phyloP scores from a whole-genome alignment of 2,329 filamentous ascomycete species.

The Purpureocillium lavendulum region DNA sequence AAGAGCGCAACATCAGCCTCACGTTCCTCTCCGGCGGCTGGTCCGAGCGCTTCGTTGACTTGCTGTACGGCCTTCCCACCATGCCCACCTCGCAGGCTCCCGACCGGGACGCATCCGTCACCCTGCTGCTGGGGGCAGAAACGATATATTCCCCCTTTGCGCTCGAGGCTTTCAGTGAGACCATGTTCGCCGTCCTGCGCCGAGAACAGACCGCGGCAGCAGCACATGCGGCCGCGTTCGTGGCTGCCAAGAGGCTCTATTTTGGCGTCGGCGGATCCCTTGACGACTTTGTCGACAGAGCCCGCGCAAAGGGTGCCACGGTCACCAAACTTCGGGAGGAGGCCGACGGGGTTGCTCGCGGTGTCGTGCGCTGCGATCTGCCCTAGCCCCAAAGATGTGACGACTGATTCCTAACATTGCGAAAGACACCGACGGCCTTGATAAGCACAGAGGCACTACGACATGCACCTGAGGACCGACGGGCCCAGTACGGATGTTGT shows the following conservation, averaged over 20 bases:
- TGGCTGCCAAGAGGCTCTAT: slow-evolving; percentile 73
- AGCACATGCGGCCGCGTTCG: slow-evolving; percentile 49
- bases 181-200: slow-evolving; percentile 51
- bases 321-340: slow-evolving; percentile 49
- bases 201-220: slow-evolving; percentile 25
- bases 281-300: slow-evolving; percentile 58
- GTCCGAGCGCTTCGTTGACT: slow-evolving; percentile 54
- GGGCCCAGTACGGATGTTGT: too few relatives aligned
- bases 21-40: slow-evolving; percentile 69
- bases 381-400: slow-evolving; percentile 12
- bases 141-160: slow-evolving; percentile 77
- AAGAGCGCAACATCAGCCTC: slow-evolving; percentile 41
- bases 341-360: slow-evolving; percentile 51
- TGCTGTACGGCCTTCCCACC: slow-evolving; percentile 36
- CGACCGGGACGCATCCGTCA: too few relatives aligned
- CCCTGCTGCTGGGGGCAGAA: slow-evolving; percentile 63
- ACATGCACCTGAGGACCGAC: too few relatives aligned
- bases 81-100: slow-evolving; percentile 2
- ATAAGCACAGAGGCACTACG: too few relatives aligned
- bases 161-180: slow-evolving; percentile 59
- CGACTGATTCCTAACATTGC: too few relatives aligned
- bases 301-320: slow-evolving; percentile 36
- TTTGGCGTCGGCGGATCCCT: slow-evolving; percentile 80
- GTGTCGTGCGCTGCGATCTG: slow-evolving; percentile 43
- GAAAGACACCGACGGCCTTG: too few relatives aligned